phyloP scores from a whole-genome alignment of 306 rosid genomes.

The Lablab purpureus region DNA sequence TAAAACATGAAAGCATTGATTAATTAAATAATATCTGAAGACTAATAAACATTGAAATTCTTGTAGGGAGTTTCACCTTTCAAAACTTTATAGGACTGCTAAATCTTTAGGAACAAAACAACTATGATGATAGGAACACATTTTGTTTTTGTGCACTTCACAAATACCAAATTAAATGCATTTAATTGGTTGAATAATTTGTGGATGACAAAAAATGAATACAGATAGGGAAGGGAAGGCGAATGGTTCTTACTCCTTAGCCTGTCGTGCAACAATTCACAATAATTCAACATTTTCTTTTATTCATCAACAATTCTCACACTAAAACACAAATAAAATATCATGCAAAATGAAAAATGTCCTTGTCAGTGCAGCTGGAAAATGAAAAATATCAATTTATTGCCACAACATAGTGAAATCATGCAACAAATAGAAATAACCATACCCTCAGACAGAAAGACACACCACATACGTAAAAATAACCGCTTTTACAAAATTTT shows the following conservation, averaged over 20 bases:
- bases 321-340: not conserved
- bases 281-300: not conserved
- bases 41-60: too few species aligned
- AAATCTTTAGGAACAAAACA: too few species aligned
- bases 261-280: not conserved
- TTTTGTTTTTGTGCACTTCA: not conserved
- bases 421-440: not conserved
- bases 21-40: too few species aligned
- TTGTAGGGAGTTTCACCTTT: too few species aligned
- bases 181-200: not conserved
- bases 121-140: not conserved
- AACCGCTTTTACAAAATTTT: not conserved
- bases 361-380: not conserved
- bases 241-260: not conserved
- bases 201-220: not conserved
- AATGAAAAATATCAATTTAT: too few species aligned
- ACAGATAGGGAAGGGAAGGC: not conserved
- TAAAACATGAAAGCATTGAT: too few species aligned
- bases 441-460: not conserved
- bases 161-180: not conserved
- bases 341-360: too few species aligned
- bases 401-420: too few species aligned
- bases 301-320: not conserved
- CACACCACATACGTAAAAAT: not conserved
- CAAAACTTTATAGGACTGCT: too few species aligned